Conservation (phyloP, 306 rosid genomes). For the Betula pendula region DNA sequence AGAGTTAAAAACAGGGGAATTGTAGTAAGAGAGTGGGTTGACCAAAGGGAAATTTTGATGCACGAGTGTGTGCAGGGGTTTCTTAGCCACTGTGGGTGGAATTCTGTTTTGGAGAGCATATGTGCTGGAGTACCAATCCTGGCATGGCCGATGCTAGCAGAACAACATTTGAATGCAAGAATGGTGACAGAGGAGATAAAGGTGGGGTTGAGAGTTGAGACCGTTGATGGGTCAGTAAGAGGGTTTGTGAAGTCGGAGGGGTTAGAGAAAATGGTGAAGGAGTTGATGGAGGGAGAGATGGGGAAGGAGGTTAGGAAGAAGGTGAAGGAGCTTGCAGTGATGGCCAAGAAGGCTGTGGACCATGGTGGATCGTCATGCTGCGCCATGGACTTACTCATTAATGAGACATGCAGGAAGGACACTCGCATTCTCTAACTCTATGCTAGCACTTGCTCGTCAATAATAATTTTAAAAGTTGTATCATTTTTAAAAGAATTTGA, state of each 20-base stretch:
- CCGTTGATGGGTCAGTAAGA: conserved; percentile 11
- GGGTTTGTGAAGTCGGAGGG: conserved; percentile 46
- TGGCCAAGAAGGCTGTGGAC: conserved; percentile 40
- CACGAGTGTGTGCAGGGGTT: conserved; percentile 51
- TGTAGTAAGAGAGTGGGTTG: conserved; percentile 53
- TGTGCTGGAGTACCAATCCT: conserved; percentile 52
- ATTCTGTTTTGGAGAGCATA: conserved; percentile 48
- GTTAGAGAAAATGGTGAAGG: conserved; percentile 35
- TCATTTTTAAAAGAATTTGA: too few relatives aligned
- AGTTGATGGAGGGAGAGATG: conserved; percentile 46
- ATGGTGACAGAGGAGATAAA: conserved; percentile 53
- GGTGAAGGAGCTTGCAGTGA: conserved; percentile 33
- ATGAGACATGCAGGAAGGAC: too few relatives aligned
- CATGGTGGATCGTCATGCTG: conserved; percentile 47
- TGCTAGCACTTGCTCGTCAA: too few relatives aligned
- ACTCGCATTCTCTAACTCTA: too few relatives aligned
- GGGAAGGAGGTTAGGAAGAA: conserved; percentile 38
- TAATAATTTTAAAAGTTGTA: too few relatives aligned
- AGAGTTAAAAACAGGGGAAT: conserved; percentile 39
- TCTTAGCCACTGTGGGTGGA: conserved; percentile 64
- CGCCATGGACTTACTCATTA: conserved; percentile 20
- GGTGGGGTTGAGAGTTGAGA: conserved; percentile 42
- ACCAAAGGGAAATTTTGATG: conserved; percentile 41
- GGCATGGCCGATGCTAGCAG: conserved; percentile 52
- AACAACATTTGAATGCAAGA: conserved; percentile 47